A percentile compares a stretch with the other conserved stretches of the same genome.
Conservation (phyloP, 495 filamentous ascomycete genomes). For the Penicillium subrubescens region DNA sequence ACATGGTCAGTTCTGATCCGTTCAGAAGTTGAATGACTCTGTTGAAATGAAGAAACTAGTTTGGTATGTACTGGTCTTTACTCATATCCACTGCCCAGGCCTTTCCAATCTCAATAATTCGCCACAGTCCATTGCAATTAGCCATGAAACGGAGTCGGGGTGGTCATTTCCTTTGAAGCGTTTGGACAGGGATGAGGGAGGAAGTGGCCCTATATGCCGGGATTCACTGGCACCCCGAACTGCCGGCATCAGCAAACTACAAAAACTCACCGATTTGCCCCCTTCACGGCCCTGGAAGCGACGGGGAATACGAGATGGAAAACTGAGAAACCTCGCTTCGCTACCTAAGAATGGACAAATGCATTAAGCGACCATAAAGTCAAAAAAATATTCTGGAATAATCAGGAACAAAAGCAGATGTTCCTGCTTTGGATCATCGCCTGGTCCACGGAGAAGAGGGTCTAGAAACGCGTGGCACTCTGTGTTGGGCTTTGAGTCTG, state of each 20-base stretch:
- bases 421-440: constrained; percentile 10
- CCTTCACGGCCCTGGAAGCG: not conserved
- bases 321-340: not conserved
- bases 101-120: not conserved
- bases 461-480: not conserved
- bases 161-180: not conserved
- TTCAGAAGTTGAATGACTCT: too few relatives aligned
- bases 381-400: not conserved
- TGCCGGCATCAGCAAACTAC: not conserved
- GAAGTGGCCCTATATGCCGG: not conserved
- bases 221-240: not conserved
- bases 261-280: too few relatives aligned
- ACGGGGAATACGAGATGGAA: not conserved
- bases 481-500: not conserved
- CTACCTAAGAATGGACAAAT: not conserved
- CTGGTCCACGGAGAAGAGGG: constrained; percentile 1
- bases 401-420: not conserved
- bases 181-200: not conserved
- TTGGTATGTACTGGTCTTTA: not conserved
- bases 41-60: not conserved
- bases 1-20: not conserved
- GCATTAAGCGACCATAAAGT: not conserved
- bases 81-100: not conserved
- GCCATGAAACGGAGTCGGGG: not conserved
- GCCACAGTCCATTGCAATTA: not conserved